Evolutionary conservation across 179 eudicot species (phyloP).

Genomic region (Gypsophila paniculata): DNA sequence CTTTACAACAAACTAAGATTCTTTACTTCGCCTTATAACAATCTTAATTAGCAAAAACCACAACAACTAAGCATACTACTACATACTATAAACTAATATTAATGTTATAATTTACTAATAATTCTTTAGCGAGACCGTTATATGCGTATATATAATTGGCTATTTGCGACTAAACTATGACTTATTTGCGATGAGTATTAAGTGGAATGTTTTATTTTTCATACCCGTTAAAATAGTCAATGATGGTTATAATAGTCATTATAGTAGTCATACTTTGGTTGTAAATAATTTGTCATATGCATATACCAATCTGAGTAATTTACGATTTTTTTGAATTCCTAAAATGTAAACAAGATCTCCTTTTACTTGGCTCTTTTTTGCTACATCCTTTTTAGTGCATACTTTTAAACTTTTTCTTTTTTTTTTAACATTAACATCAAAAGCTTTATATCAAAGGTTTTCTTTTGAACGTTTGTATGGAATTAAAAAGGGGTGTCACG

Average conservation of each 20-base stretch:
- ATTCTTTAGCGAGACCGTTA: no score
- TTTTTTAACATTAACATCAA: not conserved
- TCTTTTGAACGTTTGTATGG: not conserved
- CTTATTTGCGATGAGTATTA: no score
- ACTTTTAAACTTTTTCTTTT: slow-evolving; percentile 18
- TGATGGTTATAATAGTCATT: no score
- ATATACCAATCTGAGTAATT: no score
- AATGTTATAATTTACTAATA: not conserved
- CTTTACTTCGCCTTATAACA: slow-evolving; percentile 37
- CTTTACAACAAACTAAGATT: slow-evolving; percentile 39
- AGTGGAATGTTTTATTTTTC: no score
- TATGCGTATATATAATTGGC: no score
- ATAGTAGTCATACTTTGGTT: no score
- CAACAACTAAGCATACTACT: slow-evolving; percentile 15
- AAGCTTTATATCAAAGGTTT: not conserved
- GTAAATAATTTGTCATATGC: no score
- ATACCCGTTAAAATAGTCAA: no score
- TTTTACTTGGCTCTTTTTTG: not conserved
- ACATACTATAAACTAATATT: slow-evolving; percentile 2
- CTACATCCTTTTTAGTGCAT: not conserved
- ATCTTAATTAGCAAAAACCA: slow-evolving; percentile 20
- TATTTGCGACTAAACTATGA: no score
- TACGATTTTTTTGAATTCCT: slow-evolving; percentile 12
- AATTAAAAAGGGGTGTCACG: no score
- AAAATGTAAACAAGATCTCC: slow-evolving; percentile 21